Base-by-base conservation (phyloP, 2,329 filamentous ascomycete species). In the Fusarium penzigii region DNA sequence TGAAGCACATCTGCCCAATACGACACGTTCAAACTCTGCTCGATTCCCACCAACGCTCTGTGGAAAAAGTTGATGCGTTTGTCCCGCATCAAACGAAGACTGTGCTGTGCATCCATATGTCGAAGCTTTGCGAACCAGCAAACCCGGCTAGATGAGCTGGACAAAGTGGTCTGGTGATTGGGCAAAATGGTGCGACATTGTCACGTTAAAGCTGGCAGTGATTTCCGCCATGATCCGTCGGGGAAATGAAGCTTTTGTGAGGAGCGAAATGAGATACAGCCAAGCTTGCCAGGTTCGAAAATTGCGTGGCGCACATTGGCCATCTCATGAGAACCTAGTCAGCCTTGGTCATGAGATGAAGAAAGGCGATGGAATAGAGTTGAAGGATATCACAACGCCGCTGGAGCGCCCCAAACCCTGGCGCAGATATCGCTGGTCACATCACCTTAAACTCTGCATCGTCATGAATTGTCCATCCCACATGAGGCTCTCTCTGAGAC, bases 241-340 rank as follows among this genome's bases (percentile, higher is more conserved):
- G 58, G 61, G 63, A 65, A 65, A 65, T 65, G 63, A 65, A 62
- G 40, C 42, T 43, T 25, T 54, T 52, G 32, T 36, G 32, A 36
- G 53, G 56, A 56, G 56, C 60, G 62, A 65, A 64, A 65, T 65
- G 62, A 65, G 54, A 49, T 56, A 14, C 32, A 53, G 55, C 45
- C 50, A 56, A 45, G 56, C 49, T 40, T 42, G 38, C 46, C 44
- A 41, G 34, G 40, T 38, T 48, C 32, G 10, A 47, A 49, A 47
- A 49, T 60, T 51, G 52, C 49, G 32, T 36, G 32, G 32, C 32
- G 32, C 13, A 14, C 32, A 36, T 14, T 36, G 32, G 32, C 32
- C 9, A 9, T 36, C 10, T 36, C 13, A 12, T 14, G 10, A 36
- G 13, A 11, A 36, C 13, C 32, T 11, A 11, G 32, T 12, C 32